These are phyloP conservation scores for Polygonum aviculare DNA, from an alignment of 148 eudicot genomes.

Conservation along the genomic window DNA sequence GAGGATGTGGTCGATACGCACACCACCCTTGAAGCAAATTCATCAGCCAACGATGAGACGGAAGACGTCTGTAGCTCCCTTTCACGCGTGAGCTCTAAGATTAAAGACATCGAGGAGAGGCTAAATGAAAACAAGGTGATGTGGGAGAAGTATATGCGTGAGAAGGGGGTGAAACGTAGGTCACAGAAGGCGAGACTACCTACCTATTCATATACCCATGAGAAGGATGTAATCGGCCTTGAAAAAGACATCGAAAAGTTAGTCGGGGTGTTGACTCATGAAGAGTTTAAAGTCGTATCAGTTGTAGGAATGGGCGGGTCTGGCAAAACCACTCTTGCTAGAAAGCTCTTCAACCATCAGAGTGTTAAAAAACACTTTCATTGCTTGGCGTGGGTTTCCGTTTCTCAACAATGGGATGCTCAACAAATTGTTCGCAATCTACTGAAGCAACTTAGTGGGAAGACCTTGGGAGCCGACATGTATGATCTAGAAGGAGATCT, in stretches of 20 bases:
- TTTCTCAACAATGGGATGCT: background rate
- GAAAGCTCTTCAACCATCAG: background rate
- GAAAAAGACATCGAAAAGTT: too few species aligned
- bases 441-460: background rate
- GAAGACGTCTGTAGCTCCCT: background rate
- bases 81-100: background rate
- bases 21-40: background rate
- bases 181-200: background rate
- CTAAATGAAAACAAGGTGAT: background rate
- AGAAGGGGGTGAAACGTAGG: too few species aligned
- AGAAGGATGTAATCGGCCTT: background rate
- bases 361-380: background rate
- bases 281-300: too few species aligned
- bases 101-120: background rate
- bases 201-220: background rate
- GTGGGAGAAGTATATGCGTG: background rate
- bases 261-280: too few species aligned
- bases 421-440: slow-evolving; percentile 10
- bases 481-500: too few species aligned
- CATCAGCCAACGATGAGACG: background rate
- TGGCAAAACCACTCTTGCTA: background rate
- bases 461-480: background rate
- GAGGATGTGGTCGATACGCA: slow-evolving; percentile 26
- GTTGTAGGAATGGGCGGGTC: too few species aligned
- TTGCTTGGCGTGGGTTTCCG: background rate